Evolutionary conservation across 2,329 filamentous ascomycete genomes (phyloP).

Genomic region (Amphichorda felina): DNA sequence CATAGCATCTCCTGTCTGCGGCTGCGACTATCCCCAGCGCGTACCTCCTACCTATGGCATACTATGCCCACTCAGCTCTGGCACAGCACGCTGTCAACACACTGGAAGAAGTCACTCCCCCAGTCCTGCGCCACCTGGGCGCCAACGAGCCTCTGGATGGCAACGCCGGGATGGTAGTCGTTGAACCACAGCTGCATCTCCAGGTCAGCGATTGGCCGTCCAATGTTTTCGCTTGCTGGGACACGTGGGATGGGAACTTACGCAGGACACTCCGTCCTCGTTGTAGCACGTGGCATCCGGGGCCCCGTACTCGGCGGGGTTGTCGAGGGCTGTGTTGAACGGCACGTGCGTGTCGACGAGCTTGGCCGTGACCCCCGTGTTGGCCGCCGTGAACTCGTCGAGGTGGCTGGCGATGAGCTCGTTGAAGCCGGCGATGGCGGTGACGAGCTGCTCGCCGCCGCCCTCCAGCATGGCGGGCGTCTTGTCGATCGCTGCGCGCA

Average conservation of each 20-base stretch:
- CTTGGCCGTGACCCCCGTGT: slow-evolving; percentile 18
- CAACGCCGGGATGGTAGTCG: slow-evolving; percentile 27
- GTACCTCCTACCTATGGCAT: no score
- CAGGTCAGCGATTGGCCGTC: no score
- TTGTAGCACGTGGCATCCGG: slow-evolving; percentile 29
- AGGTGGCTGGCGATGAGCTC: slow-evolving; percentile 14
- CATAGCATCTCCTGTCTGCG: no score
- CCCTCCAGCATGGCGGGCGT: slow-evolving; percentile 20
- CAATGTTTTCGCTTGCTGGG: no score
- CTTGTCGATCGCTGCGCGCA: slow-evolving; percentile 12
- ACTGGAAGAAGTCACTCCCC: neutral
- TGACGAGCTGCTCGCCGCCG: slow-evolving; percentile 13
- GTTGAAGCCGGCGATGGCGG: slow-evolving; percentile 26
- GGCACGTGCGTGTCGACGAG: slow-evolving; percentile 26
- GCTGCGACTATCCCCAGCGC: no score
- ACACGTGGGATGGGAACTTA: slow-evolving; percentile 8
- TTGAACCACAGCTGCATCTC: slow-evolving; percentile 26
- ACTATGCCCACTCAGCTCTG: no score
- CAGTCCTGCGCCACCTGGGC: slow-evolving; percentile 17
- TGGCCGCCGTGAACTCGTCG: slow-evolving; percentile 17
- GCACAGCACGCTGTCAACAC: slow-evolving; percentile 1
- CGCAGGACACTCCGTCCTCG: slow-evolving; percentile 26
- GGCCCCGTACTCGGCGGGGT: slow-evolving; percentile 27
- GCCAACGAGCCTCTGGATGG: slow-evolving; percentile 26
- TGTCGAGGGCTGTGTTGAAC: slow-evolving; percentile 28